Conservation (phyloP, 2,329 filamentous ascomycete species). For the Claviceps monticola region DNA sequence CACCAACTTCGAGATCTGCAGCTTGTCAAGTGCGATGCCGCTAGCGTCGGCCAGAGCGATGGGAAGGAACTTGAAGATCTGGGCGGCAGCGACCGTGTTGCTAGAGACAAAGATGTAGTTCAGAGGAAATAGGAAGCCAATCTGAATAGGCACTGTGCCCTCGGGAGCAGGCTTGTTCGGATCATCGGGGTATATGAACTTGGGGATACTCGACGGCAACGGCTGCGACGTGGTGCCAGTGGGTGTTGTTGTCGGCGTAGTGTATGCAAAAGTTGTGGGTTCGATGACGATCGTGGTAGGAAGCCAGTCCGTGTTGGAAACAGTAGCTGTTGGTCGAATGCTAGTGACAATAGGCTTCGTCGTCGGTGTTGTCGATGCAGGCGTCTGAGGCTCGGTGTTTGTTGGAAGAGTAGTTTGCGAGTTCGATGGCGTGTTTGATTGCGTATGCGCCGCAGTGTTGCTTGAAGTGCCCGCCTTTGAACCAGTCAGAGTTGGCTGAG, state of each 20-base stretch:
- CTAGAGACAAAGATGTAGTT: slow-evolving; percentile 74
- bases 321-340: slow-evolving; percentile 28
- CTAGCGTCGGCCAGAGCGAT: slow-evolving; percentile 50
- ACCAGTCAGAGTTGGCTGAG: not conserved
- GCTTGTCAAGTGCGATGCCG: slow-evolving; percentile 40
- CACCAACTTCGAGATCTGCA: slow-evolving; percentile 57
- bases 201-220: slow-evolving; percentile 55
- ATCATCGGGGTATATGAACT: slow-evolving; percentile 58
- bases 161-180: slow-evolving; percentile 38
- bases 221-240: slow-evolving; percentile 33
- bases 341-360: slow-evolving; percentile 20
- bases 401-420: slow-evolving; percentile 1
- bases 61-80: slow-evolving; percentile 74
- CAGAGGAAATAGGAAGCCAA: slow-evolving; percentile 68
- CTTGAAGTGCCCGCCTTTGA: slow-evolving; percentile 10
- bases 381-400: slow-evolving; percentile 7
- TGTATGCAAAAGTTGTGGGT: slow-evolving; percentile 23
- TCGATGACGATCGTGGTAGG: slow-evolving; percentile 50
- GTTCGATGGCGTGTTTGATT: no score
- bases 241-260: slow-evolving; percentile 16
- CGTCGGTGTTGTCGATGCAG: slow-evolving; percentile 3
- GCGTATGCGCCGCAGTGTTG: no score
- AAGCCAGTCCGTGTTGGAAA: slow-evolving; percentile 33
- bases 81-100: slow-evolving; percentile 58
- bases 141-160: slow-evolving; percentile 60